Evolutionary conservation across 306 rosid genomes (phyloP), one percentile per base, ranked within the genome.

Genomic region (Quercus mongolica): DNA sequence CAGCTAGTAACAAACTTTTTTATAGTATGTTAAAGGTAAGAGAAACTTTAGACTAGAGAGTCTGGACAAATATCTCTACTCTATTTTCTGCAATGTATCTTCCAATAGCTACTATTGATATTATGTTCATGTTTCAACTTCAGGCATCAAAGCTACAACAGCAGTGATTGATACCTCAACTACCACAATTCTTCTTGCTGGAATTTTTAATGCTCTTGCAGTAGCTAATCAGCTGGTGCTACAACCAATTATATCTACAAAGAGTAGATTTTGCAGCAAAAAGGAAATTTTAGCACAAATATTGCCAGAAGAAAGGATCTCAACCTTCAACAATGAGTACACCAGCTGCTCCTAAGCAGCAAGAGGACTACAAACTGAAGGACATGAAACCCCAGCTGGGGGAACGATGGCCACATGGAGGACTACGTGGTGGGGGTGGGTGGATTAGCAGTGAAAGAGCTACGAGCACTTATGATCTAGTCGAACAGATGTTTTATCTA

Each of bases 361-460:
- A 76, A 69, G 96, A 89, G 25, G 96, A 93, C 31, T 93, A 91
- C 89, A 87, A 88, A 73, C 19, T 91, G 76, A 93, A 91, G 83
- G 92, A 93, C 83, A 93, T 92, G 18, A 91, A 93, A 28, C 97
- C 96, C 8, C 84, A 78, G 76, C 94, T 93, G 0, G 97, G 96
- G 54, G 97, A 93, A 74, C 75, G 89, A n/a, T 91, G 97, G 97
- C 96, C 97, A 3, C 91, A 93, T 44, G 94, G 96, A 61, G 97
- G 97, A 54, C 74, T 89, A 70, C 90, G 91, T 0, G 91, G 97
- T 0, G 92, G 97, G 7, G 87, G 84, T 1, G 94, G 96, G 44
- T 93, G 97, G 96, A 80, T 93, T 12, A 91, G 85, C 79, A 86
- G 83, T 10, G 96, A 93, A n/a, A 83, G 96, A 75, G 92, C 91